phyloP scores from a whole-genome alignment of 257 asterid genomes.

The Phtheirospermum japonicum region DNA sequence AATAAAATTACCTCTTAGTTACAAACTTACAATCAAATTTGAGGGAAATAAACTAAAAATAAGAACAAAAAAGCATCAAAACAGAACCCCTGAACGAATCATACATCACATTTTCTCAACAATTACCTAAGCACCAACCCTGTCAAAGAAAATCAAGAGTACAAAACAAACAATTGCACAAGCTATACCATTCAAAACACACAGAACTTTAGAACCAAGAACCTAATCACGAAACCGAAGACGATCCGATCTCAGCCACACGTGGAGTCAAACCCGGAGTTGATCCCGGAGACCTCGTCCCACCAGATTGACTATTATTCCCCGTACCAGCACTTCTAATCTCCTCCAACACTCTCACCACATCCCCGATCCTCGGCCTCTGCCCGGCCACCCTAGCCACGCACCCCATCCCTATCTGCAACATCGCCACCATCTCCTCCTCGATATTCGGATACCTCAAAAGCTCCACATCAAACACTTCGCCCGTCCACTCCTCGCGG shows the following conservation, averaged over 20 bases:
- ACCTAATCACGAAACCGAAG: conserved; percentile 29
- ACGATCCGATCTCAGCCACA: conserved; percentile 29
- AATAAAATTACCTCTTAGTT: not conserved
- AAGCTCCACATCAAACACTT: conserved; percentile 58
- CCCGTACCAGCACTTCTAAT: conserved; percentile 37
- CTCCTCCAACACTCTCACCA: conserved; percentile 52
- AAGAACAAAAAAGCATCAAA: not conserved
- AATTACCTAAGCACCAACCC: not conserved
- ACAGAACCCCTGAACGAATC: not conserved
- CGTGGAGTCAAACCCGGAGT: conserved; percentile 40
- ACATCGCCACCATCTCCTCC: conserved; percentile 66
- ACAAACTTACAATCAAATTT: not conserved
- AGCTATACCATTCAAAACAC: not conserved
- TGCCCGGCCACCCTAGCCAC: conserved; percentile 50
- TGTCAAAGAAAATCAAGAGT: conserved; percentile 11
- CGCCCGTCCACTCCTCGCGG: conserved; percentile 73
- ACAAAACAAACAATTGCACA: conserved; percentile 19
- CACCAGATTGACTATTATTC: conserved; percentile 34
- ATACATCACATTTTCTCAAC: not conserved
- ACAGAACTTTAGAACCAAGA: conserved; percentile 17
- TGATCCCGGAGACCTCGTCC: conserved; percentile 38
- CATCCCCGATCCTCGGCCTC: conserved; percentile 56
- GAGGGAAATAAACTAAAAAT: not conserved
- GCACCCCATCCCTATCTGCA: conserved; percentile 64
- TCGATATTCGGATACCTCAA: conserved; percentile 56